These are phyloP conservation scores for Moesziomyces sp. DNA, from an alignment of 1,284 basidiomycete genomes.

Conservation along the genomic window DNA sequence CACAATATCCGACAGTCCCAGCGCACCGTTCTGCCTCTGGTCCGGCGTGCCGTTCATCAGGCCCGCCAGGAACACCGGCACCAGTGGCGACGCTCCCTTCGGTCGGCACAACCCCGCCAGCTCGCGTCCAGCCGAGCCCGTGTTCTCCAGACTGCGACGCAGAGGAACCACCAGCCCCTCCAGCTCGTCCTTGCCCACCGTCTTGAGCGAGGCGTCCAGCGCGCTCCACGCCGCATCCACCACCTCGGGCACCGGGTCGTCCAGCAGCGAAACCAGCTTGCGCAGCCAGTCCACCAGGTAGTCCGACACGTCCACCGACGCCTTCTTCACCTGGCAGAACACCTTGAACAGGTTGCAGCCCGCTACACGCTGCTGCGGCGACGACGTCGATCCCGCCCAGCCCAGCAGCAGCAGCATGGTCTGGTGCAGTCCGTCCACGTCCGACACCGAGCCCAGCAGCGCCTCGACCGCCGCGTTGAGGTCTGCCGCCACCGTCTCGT, in stretches of 20 bases:
- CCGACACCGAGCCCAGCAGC: slow-evolving; percentile 53
- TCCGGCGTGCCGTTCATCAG: slow-evolving; percentile 71
- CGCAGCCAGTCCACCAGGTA: slow-evolving; percentile 96
- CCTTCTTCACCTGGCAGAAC: slow-evolving; percentile 59
- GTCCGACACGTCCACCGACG: slow-evolving; percentile 52
- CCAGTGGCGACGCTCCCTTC: slow-evolving; percentile 87
- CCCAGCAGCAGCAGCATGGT: slow-evolving; percentile 65
- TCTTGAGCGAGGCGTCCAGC: slow-evolving; percentile 88
- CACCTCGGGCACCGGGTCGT: slow-evolving; percentile 80
- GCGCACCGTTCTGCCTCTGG: slow-evolving; percentile 85
- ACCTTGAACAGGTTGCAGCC: slow-evolving; percentile 59
- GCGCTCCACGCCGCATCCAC: slow-evolving; percentile 85
- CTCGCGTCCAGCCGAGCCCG: slow-evolving; percentile 79
- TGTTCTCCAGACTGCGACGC: slow-evolving; percentile 85
- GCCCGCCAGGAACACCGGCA: slow-evolving; percentile 90
- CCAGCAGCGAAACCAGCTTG: slow-evolving; percentile 86
- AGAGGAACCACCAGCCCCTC: slow-evolving; percentile 77
- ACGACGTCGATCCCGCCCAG: slow-evolving; percentile 58
- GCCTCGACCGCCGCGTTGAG: slow-evolving; percentile 51
- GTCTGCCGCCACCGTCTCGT: slow-evolving; percentile 43
- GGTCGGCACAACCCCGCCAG: slow-evolving; percentile 90
- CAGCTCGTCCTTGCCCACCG: slow-evolving; percentile 89
- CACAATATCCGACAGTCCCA: slow-evolving; percentile 92
- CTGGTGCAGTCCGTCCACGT: slow-evolving; percentile 63
- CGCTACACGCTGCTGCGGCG: slow-evolving; percentile 47